These are phyloP conservation scores for Hondaea fermentalgiana DNA, from an alignment of 108 stramenopile genomes.

Conservation along the genomic window DNA sequence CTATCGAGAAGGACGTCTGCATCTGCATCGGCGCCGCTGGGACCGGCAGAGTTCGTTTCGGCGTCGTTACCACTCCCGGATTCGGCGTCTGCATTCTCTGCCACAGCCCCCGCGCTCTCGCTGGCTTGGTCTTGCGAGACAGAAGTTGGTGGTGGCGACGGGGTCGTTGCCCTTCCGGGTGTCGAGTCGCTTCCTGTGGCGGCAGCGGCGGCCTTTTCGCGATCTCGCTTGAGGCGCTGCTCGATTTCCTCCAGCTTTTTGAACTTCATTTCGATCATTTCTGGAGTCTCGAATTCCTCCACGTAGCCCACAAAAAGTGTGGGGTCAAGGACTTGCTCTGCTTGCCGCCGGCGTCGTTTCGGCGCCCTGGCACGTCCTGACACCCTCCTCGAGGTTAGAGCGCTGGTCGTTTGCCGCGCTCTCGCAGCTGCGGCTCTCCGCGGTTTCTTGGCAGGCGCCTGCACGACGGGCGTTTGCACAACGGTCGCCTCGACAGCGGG, in stretches of 20 bases:
- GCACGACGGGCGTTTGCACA: background rate
- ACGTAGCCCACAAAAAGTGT: background rate
- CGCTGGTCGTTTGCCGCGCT: background rate
- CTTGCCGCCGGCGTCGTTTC: background rate
- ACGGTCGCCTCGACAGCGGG: background rate
- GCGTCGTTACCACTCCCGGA: too few relatives aligned
- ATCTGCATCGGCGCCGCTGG: background rate
- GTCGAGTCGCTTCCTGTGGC: too few relatives aligned
- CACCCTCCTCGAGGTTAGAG: background rate
- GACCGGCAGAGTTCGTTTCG: too few relatives aligned
- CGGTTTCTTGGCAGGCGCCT: background rate
- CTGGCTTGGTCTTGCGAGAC: too few relatives aligned
- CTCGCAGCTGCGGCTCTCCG: background rate
- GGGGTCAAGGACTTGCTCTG: background rate
- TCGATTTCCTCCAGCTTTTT: background rate
- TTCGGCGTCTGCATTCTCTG: too few relatives aligned
- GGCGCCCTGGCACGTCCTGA: background rate
- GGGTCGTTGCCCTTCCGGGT: too few relatives aligned
- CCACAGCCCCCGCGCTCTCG: too few relatives aligned
- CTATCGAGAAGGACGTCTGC: background rate
- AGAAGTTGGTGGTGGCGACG: too few relatives aligned
- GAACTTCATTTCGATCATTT: slow-evolving; percentile 5
- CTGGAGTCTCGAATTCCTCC: background rate
- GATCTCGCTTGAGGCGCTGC: background rate
- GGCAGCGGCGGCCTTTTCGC: background rate